phyloP scores from a whole-genome alignment of 2,329 filamentous ascomycete genomes.

The Didymella lethalis region DNA sequence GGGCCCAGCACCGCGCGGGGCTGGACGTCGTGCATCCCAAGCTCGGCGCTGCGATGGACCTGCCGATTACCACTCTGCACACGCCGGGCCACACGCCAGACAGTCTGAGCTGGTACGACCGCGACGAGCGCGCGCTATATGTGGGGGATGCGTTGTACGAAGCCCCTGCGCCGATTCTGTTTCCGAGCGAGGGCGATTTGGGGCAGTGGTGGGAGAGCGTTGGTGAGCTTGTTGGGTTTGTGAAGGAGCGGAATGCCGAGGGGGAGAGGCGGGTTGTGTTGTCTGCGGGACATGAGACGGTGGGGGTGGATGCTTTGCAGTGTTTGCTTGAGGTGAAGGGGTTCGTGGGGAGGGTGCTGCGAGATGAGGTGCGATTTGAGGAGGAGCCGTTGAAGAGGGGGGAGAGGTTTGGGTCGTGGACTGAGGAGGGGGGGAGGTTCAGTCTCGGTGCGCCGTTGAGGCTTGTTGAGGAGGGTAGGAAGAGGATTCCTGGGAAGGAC shows the following conservation, averaged over 20 bases:
- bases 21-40: conserved; percentile 4
- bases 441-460: conserved; percentile 15
- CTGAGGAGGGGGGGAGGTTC: conserved; percentile 5
- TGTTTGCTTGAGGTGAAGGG: conserved; percentile 14
- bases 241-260: conserved; percentile 1
- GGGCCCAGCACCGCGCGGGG: neutral
- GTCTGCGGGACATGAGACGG: conserved; percentile 20
- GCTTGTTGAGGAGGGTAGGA: conserved; percentile 11
- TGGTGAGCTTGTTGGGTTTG: conserved; percentile 6
- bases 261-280: conserved; percentile 1
- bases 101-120: conserved; percentile 22
- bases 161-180: conserved; percentile 17
- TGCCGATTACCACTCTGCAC: conserved; percentile 18
- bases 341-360: conserved; percentile 22
- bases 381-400: conserved; percentile 13
- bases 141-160: conserved; percentile 24
- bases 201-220: conserved; percentile 22
- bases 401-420: conserved; percentile 13
- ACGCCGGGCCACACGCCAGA: conserved; percentile 26
- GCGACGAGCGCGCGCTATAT: conserved; percentile 19
- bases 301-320: conserved; percentile 13
- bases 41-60: neutral
- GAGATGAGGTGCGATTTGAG: conserved; percentile 13
- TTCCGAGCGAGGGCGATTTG: conserved; percentile 21
- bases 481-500: neutral